A percentile compares a stretch with the other conserved stretches of the same genome.
Conservation (phyloP, 2,329 filamentous ascomycete genomes). For the Blastomyces emzantsi region DNA sequence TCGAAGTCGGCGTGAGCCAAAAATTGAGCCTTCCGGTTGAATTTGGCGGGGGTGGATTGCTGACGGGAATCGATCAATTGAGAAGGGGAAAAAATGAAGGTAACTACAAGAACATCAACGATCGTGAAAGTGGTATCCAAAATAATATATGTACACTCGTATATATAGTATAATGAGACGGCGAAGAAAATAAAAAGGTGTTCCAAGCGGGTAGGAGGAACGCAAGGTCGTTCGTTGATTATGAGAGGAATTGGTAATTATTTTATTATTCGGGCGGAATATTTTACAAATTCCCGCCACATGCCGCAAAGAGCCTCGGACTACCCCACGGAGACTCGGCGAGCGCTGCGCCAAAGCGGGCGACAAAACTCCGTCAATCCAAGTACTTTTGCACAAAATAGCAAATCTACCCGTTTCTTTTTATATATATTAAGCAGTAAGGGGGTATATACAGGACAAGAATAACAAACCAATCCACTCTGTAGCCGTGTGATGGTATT, state of each 20-base stretch:
- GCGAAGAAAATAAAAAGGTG: neutral
- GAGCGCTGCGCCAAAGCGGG: no score
- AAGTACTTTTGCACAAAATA: neutral
- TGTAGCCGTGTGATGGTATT: no score
- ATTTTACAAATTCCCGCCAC: neutral
- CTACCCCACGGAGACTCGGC: neutral
- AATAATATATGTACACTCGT: neutral
- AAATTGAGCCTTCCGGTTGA: no score
- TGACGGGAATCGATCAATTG: no score
- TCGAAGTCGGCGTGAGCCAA: neutral
- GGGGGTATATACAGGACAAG: neutral
- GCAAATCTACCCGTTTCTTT: neutral
- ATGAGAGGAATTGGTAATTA: neutral
- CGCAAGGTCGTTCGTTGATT: neutral
- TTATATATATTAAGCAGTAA: neutral
- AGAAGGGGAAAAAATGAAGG: neutral
- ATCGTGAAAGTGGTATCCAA: neutral
- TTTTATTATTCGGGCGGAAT: neutral
- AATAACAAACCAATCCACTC: no score
- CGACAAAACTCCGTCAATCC: no score
- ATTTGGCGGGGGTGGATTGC: neutral
- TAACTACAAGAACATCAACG: neutral
- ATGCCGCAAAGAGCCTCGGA: conserved; percentile 5
- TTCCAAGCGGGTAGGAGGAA: neutral
- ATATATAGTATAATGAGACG: neutral